These are phyloP conservation scores for Sphagnum magellanicum DNA, from an alignment of 228 moss, liverwort and hornwort genomes.

Conservation along the genomic window DNA sequence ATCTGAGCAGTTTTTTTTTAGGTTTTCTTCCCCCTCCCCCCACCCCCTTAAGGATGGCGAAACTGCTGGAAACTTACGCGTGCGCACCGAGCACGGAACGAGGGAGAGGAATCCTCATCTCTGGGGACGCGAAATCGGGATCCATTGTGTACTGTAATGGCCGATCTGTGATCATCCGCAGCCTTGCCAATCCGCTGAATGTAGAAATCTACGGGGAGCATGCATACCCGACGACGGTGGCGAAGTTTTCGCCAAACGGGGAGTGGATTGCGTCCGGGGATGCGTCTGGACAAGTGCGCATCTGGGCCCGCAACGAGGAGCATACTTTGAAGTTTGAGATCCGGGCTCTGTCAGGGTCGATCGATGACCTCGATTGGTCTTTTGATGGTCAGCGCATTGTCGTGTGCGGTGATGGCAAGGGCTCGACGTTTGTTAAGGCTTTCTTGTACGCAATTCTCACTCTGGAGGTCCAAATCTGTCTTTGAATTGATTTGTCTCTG, in stretches of 20 bases:
- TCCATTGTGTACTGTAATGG: constrained; percentile 81
- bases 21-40: too few species aligned
- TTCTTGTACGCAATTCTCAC: constrained; percentile 52
- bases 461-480: background rate
- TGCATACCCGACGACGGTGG: constrained; percentile 82
- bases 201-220: constrained; percentile 91
- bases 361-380: constrained; percentile 92
- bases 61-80: constrained; percentile 59
- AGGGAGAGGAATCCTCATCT: constrained; percentile 76
- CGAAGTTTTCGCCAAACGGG: constrained; percentile 87
- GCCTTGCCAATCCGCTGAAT: constrained; percentile 58
- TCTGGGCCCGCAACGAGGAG: constrained; percentile 77
- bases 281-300: constrained; percentile 72
- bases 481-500: background rate
- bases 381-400: constrained; percentile 80
- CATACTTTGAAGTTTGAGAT: constrained; percentile 80
- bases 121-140: constrained; percentile 50
- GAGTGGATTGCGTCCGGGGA: constrained; percentile 99
- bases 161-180: constrained; percentile 79
- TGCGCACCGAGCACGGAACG: constrained; percentile 79
- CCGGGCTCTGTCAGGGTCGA: constrained; percentile 73
- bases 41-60: constrained; percentile 41
- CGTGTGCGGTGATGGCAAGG: constrained; percentile 92
- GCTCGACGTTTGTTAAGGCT: constrained; percentile 75
- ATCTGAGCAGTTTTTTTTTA: background rate